These are phyloP conservation scores for Dorcoceras hygrometricum DNA, from an alignment of 257 asterid genomes.

Conservation along the genomic window DNA sequence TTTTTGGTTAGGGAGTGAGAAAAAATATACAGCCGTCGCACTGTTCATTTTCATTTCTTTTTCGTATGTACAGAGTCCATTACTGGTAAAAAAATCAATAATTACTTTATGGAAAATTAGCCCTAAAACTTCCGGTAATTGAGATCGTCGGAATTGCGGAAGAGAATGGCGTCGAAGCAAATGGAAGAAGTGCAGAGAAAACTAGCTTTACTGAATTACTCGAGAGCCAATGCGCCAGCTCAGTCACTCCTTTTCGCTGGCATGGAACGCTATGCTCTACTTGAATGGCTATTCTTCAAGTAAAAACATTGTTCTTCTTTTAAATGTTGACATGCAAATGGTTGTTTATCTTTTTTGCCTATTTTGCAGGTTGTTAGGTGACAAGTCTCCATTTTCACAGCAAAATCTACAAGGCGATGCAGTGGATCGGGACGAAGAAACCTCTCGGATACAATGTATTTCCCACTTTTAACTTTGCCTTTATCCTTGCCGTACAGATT, in stretches of 20 bases:
- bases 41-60: no score
- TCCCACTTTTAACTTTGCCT: slow-evolving; percentile 12
- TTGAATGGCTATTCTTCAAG: slow-evolving; percentile 99
- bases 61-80: no score
- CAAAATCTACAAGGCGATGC: slow-evolving; percentile 91
- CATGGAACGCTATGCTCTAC: slow-evolving; percentile 98
- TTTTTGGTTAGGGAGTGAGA: no score
- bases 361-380: slow-evolving; percentile 74
- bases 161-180: slow-evolving; percentile 73
- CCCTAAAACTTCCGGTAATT: no score
- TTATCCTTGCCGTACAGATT: not conserved
- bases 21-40: no score
- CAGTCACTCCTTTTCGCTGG: slow-evolving; percentile 98
- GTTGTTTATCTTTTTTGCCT: not conserved
- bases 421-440: slow-evolving; percentile 93
- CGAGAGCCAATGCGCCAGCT: slow-evolving; percentile 86
- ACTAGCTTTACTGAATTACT: slow-evolving; percentile 57
- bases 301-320: slow-evolving; percentile 18
- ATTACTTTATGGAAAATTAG: no score
- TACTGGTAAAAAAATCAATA: no score
- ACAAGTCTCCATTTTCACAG: slow-evolving; percentile 94
- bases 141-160: slow-evolving; percentile 4
- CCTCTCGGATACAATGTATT: slow-evolving; percentile 92
- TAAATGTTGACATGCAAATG: not conserved
- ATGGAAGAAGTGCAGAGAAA: slow-evolving; percentile 93